A percentile compares a stretch with the other conserved stretches of the same genome.
Conservation (phyloP, 345 rosid genomes). For the Eucalyptus curtisii region DNA sequence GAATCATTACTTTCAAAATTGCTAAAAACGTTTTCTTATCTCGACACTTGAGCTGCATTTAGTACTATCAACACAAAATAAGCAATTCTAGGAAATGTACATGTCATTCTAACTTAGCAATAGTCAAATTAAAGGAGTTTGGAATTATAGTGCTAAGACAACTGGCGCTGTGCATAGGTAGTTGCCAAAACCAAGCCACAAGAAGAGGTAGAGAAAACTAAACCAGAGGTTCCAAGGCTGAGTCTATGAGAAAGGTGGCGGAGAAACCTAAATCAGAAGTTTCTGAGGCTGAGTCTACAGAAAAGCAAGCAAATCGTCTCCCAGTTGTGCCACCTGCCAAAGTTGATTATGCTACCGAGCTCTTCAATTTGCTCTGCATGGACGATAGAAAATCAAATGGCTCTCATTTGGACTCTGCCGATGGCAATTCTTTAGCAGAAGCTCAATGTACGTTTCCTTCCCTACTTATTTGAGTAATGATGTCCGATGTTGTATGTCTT, state of each 20-base stretch:
- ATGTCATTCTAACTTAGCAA: neutral
- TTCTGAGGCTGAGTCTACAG: constrained; percentile 2
- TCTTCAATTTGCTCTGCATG: constrained; percentile 46
- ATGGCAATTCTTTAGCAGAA: neutral
- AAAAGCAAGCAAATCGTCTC: constrained; percentile 6
- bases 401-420: neutral
- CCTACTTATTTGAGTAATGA: neutral
- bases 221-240: constrained; percentile 7
- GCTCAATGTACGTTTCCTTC: neutral
- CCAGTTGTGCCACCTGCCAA: constrained; percentile 11
- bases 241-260: constrained; percentile 1
- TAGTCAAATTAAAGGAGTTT: neutral
- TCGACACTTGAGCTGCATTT: neutral
- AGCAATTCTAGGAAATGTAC: neutral
- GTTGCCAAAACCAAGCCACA: constrained; percentile 2
- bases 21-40: neutral
- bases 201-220: constrained; percentile 9
- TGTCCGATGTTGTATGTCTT: neutral
- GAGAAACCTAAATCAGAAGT: constrained; percentile 16
- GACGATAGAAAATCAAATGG: constrained; percentile 24
- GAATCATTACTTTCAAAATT: neutral
- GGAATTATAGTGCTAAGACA: neutral
- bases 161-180: constrained; percentile 8
- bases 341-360: constrained; percentile 60
- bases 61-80: neutral